Base-by-base conservation (phyloP, 2,329 filamentous ascomycete species). In the Leptoxyphium fumago region DNA sequence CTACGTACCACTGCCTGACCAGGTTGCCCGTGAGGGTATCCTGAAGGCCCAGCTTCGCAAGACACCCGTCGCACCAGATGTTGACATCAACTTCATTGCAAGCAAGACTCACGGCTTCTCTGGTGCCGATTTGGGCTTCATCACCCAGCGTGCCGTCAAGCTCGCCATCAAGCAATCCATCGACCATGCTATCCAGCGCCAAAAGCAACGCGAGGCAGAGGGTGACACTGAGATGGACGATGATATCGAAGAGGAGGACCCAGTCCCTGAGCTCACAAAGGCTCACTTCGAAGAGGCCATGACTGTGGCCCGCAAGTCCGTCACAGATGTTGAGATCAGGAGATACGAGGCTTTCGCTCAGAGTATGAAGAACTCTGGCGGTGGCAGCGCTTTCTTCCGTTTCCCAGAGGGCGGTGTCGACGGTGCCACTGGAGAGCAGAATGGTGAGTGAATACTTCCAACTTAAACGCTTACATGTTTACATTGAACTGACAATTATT, bases 261-360 rank as follows among this genome's bases (percentile, higher is more conserved):
- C 89, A 39, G 91, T 98, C 34, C 91, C 91, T 11, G 84, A 95
- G 68, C 79, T 98, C 46, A 96, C 91, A 57, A 91, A 85, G 70
- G 83, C 82, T 46, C 91, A 98, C 70, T 98, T 98, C 62, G 89
- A 96, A 72, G 91, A 98, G 74, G 91, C 91, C 39, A 98, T 98
- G 91, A 80, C 84, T 65, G 81, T 82, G 66, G 91, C 91, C 51
- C 83, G 91, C 65, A 80, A 84, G 62, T 96, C 91, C 26, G 91
- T 98, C 55, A 88, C 78, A 45, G 91, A 98, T 55, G 89, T 96
- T 17, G 91, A 98, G 74, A 94, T 98, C 58, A 84, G 91, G 61
- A 82, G 89, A 48, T 98, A 98, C 70, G 91, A 98, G 74, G 89
- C 91, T 4, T 98, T 98, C 59, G 84, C 89, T 36, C 89, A 96